Conservation (phyloP, 306 rosid genomes). For the Gastrolobium bilobum region DNA sequence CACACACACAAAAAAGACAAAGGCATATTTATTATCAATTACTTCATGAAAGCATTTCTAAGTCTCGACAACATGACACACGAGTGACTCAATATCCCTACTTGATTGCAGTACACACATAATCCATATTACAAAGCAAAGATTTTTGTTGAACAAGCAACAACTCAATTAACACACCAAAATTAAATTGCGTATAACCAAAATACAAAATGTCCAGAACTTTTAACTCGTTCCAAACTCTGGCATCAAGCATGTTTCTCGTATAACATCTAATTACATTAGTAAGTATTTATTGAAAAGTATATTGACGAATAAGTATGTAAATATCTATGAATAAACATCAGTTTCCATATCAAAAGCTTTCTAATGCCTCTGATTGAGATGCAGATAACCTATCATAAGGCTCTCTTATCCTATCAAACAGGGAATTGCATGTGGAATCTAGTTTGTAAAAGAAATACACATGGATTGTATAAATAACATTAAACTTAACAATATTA, state of each 20-base stretch:
- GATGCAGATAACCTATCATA: neutral
- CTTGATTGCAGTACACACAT: neutral
- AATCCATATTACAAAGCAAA: neutral
- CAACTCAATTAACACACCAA: conserved; percentile 17
- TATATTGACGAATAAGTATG: conserved; percentile 46
- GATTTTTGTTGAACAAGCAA: conserved; percentile 10
- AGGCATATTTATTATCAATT: no score
- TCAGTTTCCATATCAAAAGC: conserved; percentile 37
- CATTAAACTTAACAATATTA: neutral
- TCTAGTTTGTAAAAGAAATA: neutral
- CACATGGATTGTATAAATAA: neutral
- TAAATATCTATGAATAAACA: conserved; percentile 45
- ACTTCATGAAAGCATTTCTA: no score
- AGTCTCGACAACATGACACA: no score
- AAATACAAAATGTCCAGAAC: neutral
- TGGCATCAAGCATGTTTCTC: conserved; percentile 24
- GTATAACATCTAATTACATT: conserved; percentile 48
- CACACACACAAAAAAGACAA: no score
- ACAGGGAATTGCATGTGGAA: neutral
- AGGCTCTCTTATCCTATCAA: neutral
- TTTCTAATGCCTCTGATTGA: conserved; percentile 11
- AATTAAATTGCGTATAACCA: neutral
- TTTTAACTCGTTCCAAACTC: neutral
- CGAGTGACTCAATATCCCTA: no score
- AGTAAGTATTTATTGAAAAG: conserved; percentile 39